Evolutionary conservation across 2,329 filamentous ascomycete species (phyloP), one percentile per base, ranked within the genome.

Genomic region (Hypoxylon sp.): DNA sequence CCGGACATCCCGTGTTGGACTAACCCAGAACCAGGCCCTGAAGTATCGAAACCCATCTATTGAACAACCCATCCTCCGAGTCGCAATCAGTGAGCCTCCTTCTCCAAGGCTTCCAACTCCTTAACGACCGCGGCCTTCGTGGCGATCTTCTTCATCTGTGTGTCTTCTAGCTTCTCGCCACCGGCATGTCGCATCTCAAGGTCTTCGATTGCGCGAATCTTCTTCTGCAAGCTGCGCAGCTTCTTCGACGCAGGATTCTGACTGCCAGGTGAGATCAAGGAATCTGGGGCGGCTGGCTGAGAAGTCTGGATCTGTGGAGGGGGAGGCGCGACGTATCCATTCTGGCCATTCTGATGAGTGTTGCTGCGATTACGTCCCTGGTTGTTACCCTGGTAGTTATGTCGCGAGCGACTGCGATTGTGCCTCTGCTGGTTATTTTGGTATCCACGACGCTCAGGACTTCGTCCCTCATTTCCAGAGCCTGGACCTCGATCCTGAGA

Each of bases 101-200:
- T 82, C 74, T 81, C 84, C 60, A 95, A 79, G 6, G 80, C 83
- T 51, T 92, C 88, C 66, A 99, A 84, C 83, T 99, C 96, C 82
- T 92, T 93, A 69, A 95, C 86, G 65, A 99, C 95, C 14, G 88
- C 82, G 54, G 90, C 85, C 84, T 98, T 97, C 22, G 94, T 98
- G 62, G 89, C 88, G 75, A 99, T 99, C 88, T 99, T 99, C 87
- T 97, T 97, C 82, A 99, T 90, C 84, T 99, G 96, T 33, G 96
- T 99, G 78, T 98, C 95, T 83, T 99, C 96, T 68, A 99, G 84
- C 86, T 98, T 98, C 86, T 99, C 96, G 4, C 95, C 95, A 35
- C 92, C 91, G 2, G 95, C 96, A 73, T 95, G 90, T 63, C 96
- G 90, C 95, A 98, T 98, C 85, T 98, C 97, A 69, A 99, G 84